Percentiles rank a stretch among this genome's conserved stretches.
These are phyloP conservation scores for Lippia alba DNA, from an alignment of 305 asterid species.

Conservation along the genomic window DNA sequence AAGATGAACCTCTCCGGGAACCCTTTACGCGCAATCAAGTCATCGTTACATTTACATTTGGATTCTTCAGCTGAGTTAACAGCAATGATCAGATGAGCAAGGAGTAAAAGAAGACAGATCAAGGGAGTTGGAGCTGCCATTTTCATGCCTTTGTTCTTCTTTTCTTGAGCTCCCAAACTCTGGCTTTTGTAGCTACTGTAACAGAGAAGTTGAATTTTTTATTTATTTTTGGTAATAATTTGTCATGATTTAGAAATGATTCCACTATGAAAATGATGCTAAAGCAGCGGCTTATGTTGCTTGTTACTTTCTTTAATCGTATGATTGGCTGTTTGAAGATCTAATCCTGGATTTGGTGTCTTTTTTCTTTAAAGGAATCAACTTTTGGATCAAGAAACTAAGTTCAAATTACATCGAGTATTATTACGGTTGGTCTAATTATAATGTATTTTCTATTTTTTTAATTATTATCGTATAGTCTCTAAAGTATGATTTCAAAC, in stretches of 20 bases:
- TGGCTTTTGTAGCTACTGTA: not conserved
- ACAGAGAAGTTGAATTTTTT: not conserved
- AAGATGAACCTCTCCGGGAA: constrained; percentile 44
- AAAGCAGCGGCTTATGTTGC: constrained; percentile 18
- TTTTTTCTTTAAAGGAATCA: not conserved
- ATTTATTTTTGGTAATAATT: constrained; percentile 1
- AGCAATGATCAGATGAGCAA: not conserved
- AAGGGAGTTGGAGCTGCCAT: constrained; percentile 37
- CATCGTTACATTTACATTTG: constrained; percentile 30
- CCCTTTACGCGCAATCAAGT: constrained; percentile 22
- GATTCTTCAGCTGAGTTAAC: constrained; percentile 20
- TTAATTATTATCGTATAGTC: too few species aligned
- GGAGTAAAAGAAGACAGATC: constrained; percentile 4
- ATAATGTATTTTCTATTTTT: too few species aligned
- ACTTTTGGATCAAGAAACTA: too few species aligned
- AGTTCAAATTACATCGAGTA: too few species aligned
- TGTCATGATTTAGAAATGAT: constrained; percentile 5
- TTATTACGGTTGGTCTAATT: too few species aligned
- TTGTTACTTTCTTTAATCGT: not conserved
- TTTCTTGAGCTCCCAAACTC: not conserved
- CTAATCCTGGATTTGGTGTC: not conserved
- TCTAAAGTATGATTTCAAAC: too few species aligned
- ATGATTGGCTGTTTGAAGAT: not conserved
- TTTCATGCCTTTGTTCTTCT: not conserved
- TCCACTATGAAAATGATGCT: constrained; percentile 32